Evolutionary conservation across 2,329 filamentous ascomycete genomes (phyloP).

Genomic region (Pseudogymnoascus sp.): DNA sequence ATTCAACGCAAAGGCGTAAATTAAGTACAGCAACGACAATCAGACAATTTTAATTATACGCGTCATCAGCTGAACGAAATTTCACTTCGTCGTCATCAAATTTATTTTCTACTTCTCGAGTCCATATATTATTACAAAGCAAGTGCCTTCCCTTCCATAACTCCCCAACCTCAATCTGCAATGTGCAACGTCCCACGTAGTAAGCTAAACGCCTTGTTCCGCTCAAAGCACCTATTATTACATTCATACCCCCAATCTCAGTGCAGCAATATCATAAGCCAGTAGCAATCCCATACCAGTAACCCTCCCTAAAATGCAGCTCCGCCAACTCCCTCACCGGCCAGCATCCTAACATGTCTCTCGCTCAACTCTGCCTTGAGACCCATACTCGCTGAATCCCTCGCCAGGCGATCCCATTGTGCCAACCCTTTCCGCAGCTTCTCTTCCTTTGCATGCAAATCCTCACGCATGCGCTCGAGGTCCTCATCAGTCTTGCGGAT

Average conservation of each 20-base stretch:
- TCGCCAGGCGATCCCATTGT: constrained; percentile 25
- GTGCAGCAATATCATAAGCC: background rate
- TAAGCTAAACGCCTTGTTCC: background rate
- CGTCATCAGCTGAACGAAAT: background rate
- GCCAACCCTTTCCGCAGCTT: constrained; percentile 25
- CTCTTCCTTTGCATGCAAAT: constrained; percentile 26
- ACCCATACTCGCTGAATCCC: constrained; percentile 22
- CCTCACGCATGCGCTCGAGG: constrained; percentile 24
- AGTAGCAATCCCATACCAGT: background rate
- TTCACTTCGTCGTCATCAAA: background rate
- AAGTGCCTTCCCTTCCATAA: background rate
- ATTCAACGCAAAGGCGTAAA: background rate
- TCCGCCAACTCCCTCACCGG: constrained; percentile 28
- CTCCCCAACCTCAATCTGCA: background rate
- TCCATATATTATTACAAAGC: background rate
- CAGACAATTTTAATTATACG: background rate
- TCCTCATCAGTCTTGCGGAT: constrained; percentile 28
- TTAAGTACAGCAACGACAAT: background rate
- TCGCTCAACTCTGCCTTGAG: constrained; percentile 28
- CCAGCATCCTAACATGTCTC: constrained; percentile 27
- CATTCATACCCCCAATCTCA: background rate
- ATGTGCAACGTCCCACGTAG: background rate
- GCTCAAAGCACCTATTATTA: background rate
- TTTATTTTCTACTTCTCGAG: background rate
- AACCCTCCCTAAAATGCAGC: constrained; percentile 24